Evolutionary conservation across 2,329 filamentous ascomycete species (phyloP).

Genomic region (Coccinonectria pachysandricola): DNA sequence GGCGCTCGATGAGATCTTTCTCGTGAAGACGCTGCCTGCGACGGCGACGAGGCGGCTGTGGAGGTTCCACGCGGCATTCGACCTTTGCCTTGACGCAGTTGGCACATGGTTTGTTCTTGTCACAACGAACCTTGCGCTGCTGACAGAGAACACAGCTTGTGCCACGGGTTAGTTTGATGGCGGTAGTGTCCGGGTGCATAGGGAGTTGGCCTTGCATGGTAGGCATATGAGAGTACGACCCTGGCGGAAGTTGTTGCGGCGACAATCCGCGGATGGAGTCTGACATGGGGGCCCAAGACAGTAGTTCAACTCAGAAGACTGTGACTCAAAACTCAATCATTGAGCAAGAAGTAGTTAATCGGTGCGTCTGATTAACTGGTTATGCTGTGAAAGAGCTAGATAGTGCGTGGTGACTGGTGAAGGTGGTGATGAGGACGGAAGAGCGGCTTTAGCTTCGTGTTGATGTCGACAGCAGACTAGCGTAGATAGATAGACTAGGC

Average conservation of each 20-base stretch:
- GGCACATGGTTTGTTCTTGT: conserved; percentile 60
- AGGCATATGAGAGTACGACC: conserved; percentile 11
- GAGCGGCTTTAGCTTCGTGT: too few species aligned
- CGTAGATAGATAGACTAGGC: too few species aligned
- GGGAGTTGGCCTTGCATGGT: conserved; percentile 13
- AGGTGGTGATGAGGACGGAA: too few species aligned
- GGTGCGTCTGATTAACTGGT: too few species aligned
- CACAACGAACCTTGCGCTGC: conserved; percentile 65
- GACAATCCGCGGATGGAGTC: conserved; percentile 10
- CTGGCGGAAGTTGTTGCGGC: conserved; percentile 14
- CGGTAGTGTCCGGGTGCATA: conserved; percentile 27
- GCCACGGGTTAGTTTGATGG: conserved; percentile 46
- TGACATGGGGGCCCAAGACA: conserved; percentile 6
- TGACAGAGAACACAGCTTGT: conserved; percentile 64
- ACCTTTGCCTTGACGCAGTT: conserved; percentile 55
- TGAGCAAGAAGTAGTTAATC: too few species aligned
- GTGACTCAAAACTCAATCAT: too few species aligned
- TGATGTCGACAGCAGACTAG: too few species aligned
- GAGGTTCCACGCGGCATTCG: conserved; percentile 50
- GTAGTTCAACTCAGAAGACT: too few species aligned
- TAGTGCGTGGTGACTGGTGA: too few species aligned
- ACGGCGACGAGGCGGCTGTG: conserved; percentile 46
- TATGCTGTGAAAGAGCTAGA: too few species aligned
- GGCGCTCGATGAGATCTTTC: conserved; percentile 57
- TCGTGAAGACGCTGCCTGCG: conserved; percentile 58